Evolutionary conservation across 73 alveolate genomes (phyloP), one percentile per base, ranked within the genome.

Genomic region (Paramecium bursaria): DNA sequence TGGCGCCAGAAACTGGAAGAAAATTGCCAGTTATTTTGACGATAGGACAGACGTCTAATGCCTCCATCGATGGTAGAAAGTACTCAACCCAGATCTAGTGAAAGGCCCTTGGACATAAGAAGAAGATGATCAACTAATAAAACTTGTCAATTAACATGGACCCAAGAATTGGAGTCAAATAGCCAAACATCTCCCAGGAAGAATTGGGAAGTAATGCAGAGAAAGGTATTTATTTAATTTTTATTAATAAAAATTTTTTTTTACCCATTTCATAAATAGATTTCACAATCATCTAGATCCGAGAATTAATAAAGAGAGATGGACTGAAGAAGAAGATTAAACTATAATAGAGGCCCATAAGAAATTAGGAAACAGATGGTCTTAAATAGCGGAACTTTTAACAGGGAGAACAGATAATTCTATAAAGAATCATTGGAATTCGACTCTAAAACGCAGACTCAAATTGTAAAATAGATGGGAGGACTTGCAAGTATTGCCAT

Each of bases 251-350:
- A 22, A 53, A 0, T 15, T 27, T 27, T 27, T 21, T 15, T 53
- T 27, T 15, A 53, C 9, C 25, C 10, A 23, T 54, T 19, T 19
- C 15, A 79, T 27, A 4, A 25, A 10, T 82, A 79, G 99, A 90
- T 96, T 98, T 98, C 98, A 95, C 77, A 96, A 96, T 87, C 99
- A 96, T 74, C 79, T 96, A 44, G 93, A 95, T 79, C 99, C 99
- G 11, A 85, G 86, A 17, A 95, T 96, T 25, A 95, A 95, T 73
- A 92, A 93, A 79, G 92, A 95, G 44, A 79, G 94, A 74, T 97
- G 99, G 99, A 87, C 98, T 1, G 96, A 91, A 15, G 96, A 94
- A 57, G 99, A 97, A 89, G 99, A 97, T 33, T 76, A 90, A 88
- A 75, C 94, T 19, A 88, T 97, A 42, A 91, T 97, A 47, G 86